Conservation (phyloP, 768 basidiomycete genomes). For the Russula lepida region DNA sequence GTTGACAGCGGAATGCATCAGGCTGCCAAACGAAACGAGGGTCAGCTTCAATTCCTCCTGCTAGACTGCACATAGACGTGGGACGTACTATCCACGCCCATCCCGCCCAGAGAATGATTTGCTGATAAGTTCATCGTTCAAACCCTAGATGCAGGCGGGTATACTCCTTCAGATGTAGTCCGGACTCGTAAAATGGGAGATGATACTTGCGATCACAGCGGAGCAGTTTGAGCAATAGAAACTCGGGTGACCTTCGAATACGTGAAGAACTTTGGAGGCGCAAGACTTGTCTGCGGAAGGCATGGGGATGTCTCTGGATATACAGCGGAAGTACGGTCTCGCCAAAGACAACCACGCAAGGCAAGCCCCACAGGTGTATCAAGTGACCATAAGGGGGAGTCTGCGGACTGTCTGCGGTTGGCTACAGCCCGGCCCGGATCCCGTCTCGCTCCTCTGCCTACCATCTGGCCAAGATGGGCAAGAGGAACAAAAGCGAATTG, state of each 20-base stretch:
- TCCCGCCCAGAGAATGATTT: constrained; percentile 80
- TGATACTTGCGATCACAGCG: constrained; percentile 53
- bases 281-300: constrained; percentile 3
- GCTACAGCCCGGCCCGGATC: too few relatives aligned
- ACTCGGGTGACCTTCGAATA: constrained; percentile 56
- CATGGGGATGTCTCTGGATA: neutral
- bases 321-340: neutral
- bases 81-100: constrained; percentile 67
- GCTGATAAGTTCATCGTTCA: constrained; percentile 80
- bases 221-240: constrained; percentile 65
- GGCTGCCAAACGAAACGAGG: constrained; percentile 31
- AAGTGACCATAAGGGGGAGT: neutral
- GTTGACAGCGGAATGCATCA: constrained; percentile 73
- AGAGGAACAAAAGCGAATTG: constrained; percentile 46
- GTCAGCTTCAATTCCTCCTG: neutral
- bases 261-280: constrained; percentile 44
- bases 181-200: neutral
- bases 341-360: neutral
- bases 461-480: constrained; percentile 56
- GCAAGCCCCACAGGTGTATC: neutral
- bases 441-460: too few relatives aligned
- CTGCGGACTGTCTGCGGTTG: too few relatives aligned
- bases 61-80: neutral
- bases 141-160: constrained; percentile 36
- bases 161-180: constrained; percentile 1